Base-by-base conservation (phyloP, 371 early-diverging fungal genomes). In the Mycotypha africana region DNA sequence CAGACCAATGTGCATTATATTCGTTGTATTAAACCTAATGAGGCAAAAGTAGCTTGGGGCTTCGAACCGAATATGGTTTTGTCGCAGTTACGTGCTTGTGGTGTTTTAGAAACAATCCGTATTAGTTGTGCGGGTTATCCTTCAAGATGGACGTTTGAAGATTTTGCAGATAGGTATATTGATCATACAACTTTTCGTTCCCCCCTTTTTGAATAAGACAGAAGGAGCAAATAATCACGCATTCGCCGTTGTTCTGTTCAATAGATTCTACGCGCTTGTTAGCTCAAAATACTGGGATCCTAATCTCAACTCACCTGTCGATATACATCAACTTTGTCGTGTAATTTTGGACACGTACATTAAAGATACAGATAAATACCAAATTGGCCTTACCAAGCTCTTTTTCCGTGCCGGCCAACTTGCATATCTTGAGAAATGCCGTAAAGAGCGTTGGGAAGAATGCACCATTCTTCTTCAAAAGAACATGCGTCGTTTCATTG, bases 41-140 rank as follows among this genome's bases (percentile, higher is more conserved):
- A 88, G 56, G 85, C 84, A 47, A 97, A 97, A 70, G 77, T 62
- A 5, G 83, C 95, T 10, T 90, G 90, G 84, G 63, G 52, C 16
- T 93, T 98, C 56, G 94, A 98, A 53, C 82, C 93, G 16, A 83
- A 80, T 26, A 87, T 94, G 81, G 96, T 99, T 14, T 78, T 99
- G 2, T 73, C 89, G n/a, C 99, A 99, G 67, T 65, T 99, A 32
- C 85, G 94, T 34, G 99, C 99, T 26, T 99, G 99, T 76, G 99
- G 99, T 81, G 99, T 99, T 2, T 65, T 99, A 19, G 99, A 99
- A 69, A 99, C 99, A 2, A 99, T 99, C 54, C 85, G 97, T 26
- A 99, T 99, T 67, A 89, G 91, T 61, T 92, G 97, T 60, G 93
- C 93, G 14, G 99, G 99, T 20, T 99, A 97, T 67, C 99, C 99